Conservation (phyloP, 2,329 filamentous ascomycete genomes). For the Fusarium avenaceum region DNA sequence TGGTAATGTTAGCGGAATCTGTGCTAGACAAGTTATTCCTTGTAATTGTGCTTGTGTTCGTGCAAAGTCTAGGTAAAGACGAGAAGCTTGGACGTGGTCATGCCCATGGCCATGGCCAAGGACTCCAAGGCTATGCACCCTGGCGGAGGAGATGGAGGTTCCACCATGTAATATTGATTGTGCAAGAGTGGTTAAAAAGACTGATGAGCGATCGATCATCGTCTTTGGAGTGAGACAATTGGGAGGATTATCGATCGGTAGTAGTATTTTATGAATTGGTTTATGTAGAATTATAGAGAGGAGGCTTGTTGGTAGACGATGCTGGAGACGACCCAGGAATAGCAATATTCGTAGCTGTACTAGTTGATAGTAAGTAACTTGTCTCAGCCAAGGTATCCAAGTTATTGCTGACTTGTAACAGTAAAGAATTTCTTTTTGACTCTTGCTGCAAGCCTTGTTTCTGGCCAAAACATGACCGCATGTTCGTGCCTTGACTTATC, state of each 20-base stretch:
- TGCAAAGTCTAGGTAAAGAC: neutral
- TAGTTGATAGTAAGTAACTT: neutral
- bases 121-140: neutral
- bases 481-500: neutral
- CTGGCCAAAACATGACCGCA: neutral
- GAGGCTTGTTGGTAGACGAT: no score
- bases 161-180: constrained; percentile 6
- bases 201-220: constrained; percentile 19
- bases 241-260: constrained; percentile 19
- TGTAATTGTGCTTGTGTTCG: constrained; percentile 6
- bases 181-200: constrained; percentile 13
- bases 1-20: neutral
- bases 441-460: neutral
- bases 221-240: constrained; percentile 2
- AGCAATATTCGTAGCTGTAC: no score
- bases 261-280: constrained; percentile 16
- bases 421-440: neutral
- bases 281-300: no score
- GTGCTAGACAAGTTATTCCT: neutral
- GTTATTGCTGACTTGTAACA: neutral
- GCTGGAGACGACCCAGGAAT: no score
- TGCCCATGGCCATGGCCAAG: no score
- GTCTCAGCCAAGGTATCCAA: neutral
- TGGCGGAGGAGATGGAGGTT: constrained; percentile 3
- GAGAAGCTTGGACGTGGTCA: constrained; percentile 24